Conservation (phyloP, 2,329 filamentous ascomycete species). For the Trichoderma oligosporum region DNA sequence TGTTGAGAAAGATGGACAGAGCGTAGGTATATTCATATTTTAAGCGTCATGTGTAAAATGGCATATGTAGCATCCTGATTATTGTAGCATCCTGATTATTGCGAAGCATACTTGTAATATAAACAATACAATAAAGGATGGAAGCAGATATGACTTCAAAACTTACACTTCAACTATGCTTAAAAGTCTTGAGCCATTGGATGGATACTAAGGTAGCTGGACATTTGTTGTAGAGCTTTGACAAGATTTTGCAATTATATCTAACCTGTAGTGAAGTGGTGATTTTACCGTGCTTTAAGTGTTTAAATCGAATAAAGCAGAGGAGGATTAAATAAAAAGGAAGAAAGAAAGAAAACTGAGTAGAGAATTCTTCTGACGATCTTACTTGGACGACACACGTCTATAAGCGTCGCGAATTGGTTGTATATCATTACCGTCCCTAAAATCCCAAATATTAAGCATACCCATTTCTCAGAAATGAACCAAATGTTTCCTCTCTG, state of each 20-base stretch:
- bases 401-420: slow-evolving; percentile 16
- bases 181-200: too few species aligned
- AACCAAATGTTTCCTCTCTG: neutral
- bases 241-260: too few species aligned
- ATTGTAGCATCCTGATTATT: too few species aligned
- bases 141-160: too few species aligned
- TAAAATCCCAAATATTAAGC: neutral
- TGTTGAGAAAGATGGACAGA: neutral
- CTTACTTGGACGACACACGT: slow-evolving; percentile 15
- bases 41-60: slow-evolving; percentile 5
- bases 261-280: too few species aligned
- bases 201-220: too few species aligned
- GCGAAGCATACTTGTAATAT: too few species aligned
- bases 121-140: too few species aligned
- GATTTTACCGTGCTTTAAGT: neutral
- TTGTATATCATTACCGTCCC: slow-evolving; percentile 16
- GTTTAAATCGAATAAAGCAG: neutral
- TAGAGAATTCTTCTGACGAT: slow-evolving; percentile 6
- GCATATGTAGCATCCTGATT: neutral
- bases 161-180: too few species aligned
- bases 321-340: neutral
- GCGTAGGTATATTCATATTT: neutral
- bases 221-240: too few species aligned
- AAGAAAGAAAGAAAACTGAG: neutral
- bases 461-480: neutral